phyloP scores from a whole-genome alignment of 192 early-diverging fungal species.

The Podila clonocystis region DNA sequence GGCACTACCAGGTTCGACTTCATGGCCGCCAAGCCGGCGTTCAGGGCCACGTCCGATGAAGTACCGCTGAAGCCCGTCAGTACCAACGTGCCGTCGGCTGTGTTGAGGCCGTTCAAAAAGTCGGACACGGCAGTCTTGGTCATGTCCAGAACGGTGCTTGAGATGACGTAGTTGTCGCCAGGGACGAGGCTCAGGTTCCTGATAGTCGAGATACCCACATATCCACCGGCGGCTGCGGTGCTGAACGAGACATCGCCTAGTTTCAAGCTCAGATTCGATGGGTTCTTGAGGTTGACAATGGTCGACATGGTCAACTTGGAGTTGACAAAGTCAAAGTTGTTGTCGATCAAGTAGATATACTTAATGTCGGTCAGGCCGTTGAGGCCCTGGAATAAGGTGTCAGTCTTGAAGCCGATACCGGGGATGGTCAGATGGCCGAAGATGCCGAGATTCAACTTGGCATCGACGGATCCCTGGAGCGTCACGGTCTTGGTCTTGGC shows the following conservation, averaged over 20 bases:
- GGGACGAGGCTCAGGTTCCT: conserved; percentile 17
- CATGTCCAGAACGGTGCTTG: conserved; percentile 16
- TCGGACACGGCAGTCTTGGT: background rate
- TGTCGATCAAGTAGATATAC: conserved; percentile 26
- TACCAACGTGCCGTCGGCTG: background rate
- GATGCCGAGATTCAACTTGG: conserved; percentile 38
- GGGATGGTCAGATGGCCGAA: conserved; percentile 28
- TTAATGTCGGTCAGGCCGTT: conserved; percentile 21
- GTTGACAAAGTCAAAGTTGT: background rate
- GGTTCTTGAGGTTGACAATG: conserved; percentile 34
- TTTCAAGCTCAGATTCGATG: conserved; percentile 22
- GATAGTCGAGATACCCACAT: conserved; percentile 28
- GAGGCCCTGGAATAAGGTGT: conserved; percentile 14
- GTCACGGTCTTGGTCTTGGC: conserved; percentile 11
- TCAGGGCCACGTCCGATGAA: conserved; percentile 15
- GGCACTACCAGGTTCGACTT: conserved; percentile 15
- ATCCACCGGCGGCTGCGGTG: background rate
- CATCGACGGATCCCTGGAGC: conserved; percentile 41
- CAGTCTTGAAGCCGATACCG: conserved; percentile 34
- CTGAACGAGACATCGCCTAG: conserved; percentile 24
- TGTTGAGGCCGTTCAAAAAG: conserved; percentile 3
- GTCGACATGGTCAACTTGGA: conserved; percentile 7
- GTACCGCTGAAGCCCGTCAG: conserved; percentile 15
- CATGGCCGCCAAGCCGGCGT: conserved; percentile 23
- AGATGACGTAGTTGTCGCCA: conserved; percentile 33